Conservation (phyloP, 305 asterid genomes). For the Nicotiana rustica region DNA sequence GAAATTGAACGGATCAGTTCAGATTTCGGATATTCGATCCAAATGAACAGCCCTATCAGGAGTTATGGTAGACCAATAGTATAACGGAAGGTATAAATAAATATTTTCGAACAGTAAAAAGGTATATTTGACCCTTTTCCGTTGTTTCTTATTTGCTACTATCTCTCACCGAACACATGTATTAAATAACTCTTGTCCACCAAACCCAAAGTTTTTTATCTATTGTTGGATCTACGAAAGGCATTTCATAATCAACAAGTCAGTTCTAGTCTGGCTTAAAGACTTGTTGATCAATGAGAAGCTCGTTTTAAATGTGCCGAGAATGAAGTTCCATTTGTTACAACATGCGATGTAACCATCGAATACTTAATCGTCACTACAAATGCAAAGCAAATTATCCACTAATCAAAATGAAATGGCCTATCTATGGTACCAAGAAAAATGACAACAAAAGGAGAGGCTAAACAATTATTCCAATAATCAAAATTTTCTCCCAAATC, state of each 20-base stretch:
- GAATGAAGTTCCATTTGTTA: neutral
- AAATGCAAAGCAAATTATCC: constrained; percentile 27
- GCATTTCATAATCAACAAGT: neutral
- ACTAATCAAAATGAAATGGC: constrained; percentile 30
- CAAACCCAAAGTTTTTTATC: too few relatives aligned
- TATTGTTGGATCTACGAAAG: too few relatives aligned
- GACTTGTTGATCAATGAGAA: neutral
- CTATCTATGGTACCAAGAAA: constrained; percentile 34
- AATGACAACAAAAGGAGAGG: constrained; percentile 35
- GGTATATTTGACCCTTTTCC: too few relatives aligned
- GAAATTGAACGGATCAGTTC: too few relatives aligned
- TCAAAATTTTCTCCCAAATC: constrained; percentile 39
- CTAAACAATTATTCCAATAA: constrained; percentile 44
- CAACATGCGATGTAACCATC: neutral
- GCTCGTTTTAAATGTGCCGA: neutral
- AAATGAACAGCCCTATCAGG: too few relatives aligned
- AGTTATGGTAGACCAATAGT: too few relatives aligned
- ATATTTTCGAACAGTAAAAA: too few relatives aligned
- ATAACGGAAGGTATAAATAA: too few relatives aligned
- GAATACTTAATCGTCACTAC: neutral
- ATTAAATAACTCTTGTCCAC: too few relatives aligned
- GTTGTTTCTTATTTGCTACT: too few relatives aligned
- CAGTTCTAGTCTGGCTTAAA: neutral
- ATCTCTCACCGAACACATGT: too few relatives aligned
- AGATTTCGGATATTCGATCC: too few relatives aligned